Evolutionary conservation across 75 land plant genomes (phyloP), one percentile per base, ranked within the genome.

Genomic region (Chamaecyparis obtusa): DNA sequence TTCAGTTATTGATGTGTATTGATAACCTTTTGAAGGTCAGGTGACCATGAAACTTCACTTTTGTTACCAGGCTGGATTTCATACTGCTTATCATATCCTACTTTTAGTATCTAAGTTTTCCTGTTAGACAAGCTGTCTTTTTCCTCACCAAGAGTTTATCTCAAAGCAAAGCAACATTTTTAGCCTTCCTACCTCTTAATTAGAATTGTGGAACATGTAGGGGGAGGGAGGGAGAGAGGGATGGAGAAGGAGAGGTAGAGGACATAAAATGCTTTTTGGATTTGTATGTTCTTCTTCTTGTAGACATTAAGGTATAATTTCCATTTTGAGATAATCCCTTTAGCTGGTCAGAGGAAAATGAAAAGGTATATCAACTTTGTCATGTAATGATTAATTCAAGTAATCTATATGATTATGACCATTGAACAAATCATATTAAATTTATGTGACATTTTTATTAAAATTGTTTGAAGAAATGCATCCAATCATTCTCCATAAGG

Each of bases 301-400:
- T 72, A 30, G 75, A 13, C 75, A 32, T 30, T 0, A 13, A 32
- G 14, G 14, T 7, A 72, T 32, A 72, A 72, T 41, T 39, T 39
- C 43, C 4, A 7, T 79, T 79, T 79, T 48, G 41, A 79, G 44
- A 24, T 41, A 79, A 41, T 15, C 24, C 21, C 2, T 8, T 3
- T 79, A 41, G n/a, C 27, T 41, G 27, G 67, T 24, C 43, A 2
- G 43, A 79, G 27, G 17, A 79, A 37, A 41, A 79, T 41, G 15
- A 37, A 35, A 76, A 79, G 41, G n/a, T 79, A 41, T 39, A 80
- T 80, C 27, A 80, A 80, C n/a, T 43, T 33, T 80, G 46, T 80
- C n/a, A 6, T 39, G 49, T 43, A 9, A 80, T 78, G 81, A 9
- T 78, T 39, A 17, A 21, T 39, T 78, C 81, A 19, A 78, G 24